A percentile compares a stretch with the other conserved stretches of the same genome.
These are phyloP conservation scores for Cardamine resedifolia DNA, from an alignment of 345 rosid genomes.

Conservation along the genomic window DNA sequence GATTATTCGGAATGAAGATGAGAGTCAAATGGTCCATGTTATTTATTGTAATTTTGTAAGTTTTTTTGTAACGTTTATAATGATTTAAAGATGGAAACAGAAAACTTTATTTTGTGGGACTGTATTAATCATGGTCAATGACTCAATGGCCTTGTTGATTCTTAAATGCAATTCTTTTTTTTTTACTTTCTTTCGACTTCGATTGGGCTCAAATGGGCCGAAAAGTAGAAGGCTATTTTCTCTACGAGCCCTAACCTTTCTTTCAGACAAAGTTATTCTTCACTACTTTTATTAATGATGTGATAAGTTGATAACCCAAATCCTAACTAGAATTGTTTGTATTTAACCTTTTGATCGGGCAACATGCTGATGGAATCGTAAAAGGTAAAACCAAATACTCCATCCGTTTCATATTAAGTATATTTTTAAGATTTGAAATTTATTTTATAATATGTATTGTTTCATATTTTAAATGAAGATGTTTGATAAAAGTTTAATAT, in stretches of 20 bases:
- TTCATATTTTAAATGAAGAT: no score
- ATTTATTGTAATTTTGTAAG: neutral
- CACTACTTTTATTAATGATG: neutral
- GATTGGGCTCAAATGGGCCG: neutral
- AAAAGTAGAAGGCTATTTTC: neutral
- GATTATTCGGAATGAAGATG: neutral
- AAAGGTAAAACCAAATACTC: neutral
- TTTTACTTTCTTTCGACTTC: neutral
- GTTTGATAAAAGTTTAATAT: no score
- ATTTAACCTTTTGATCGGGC: neutral
- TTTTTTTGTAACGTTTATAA: slow-evolving; percentile 14
- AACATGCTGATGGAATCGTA: neutral
- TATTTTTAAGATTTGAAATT: no score
- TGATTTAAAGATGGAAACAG: neutral
- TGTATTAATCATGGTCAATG: neutral
- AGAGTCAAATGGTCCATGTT: slow-evolving; percentile 28
- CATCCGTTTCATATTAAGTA: no score
- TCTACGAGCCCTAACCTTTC: neutral
- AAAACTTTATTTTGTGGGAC: neutral
- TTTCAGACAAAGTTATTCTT: neutral
- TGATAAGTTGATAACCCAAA: neutral
- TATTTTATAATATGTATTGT: no score
- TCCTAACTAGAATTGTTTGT: neutral
- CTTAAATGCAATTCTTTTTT: neutral
- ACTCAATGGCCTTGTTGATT: neutral